These are phyloP conservation scores for Penicillium robsamsonii DNA, from an alignment of 495 filamentous ascomycete species.

Conservation along the genomic window DNA sequence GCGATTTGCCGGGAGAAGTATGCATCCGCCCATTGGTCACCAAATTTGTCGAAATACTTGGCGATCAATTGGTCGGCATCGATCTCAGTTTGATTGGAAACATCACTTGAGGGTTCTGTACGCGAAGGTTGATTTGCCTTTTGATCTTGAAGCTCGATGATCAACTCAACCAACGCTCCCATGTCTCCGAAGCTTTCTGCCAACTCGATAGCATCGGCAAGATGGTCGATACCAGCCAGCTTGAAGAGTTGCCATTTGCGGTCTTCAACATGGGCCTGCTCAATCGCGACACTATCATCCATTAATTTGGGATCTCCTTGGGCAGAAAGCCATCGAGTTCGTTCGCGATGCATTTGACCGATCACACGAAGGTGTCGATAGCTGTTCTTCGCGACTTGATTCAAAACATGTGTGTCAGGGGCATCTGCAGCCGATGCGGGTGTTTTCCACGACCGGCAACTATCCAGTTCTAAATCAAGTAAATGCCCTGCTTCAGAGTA, in stretches of 20 bases:
- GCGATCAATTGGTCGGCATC: conserved; percentile 48
- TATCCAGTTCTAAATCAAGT: conserved; percentile 45
- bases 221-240: conserved; percentile 66
- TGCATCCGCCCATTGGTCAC: conserved; percentile 72
- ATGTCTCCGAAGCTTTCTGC: conserved; percentile 74
- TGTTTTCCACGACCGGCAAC: conserved; percentile 42
- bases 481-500: conserved; percentile 52
- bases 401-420: conserved; percentile 35
- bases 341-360: conserved; percentile 61
- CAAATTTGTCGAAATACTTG: conserved; percentile 69
- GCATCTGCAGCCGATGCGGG: conserved; percentile 30
- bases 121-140: conserved; percentile 23
- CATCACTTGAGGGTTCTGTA: conserved; percentile 12
- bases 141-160: conserved; percentile 49
- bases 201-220: conserved; percentile 64
- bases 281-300: conserved; percentile 47
- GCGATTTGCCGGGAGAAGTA: conserved; percentile 75
- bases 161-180: conserved; percentile 63
- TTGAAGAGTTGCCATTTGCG: conserved; percentile 58
- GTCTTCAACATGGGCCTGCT: conserved; percentile 49
- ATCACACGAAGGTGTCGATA: conserved; percentile 54
- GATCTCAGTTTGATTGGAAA: conserved; percentile 19
- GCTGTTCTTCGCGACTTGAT: conserved; percentile 52
- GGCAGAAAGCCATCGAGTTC: conserved; percentile 56
- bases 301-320: conserved; percentile 46